These are phyloP conservation scores for Fusarium sacchari DNA, from an alignment of 2,329 filamentous ascomycete genomes.

Conservation along the genomic window DNA sequence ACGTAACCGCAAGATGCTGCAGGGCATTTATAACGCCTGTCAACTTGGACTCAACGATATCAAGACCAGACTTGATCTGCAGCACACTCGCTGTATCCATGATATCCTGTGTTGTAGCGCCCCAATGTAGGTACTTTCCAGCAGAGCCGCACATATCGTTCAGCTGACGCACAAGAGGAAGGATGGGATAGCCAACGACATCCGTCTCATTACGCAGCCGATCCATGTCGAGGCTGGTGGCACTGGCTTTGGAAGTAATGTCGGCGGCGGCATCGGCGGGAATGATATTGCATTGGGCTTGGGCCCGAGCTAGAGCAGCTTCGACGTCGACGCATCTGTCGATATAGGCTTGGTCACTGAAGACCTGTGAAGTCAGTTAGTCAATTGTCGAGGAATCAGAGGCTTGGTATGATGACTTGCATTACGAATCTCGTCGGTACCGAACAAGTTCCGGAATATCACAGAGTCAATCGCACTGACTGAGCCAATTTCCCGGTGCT, in stretches of 20 bases:
- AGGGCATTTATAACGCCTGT: constrained; percentile 56
- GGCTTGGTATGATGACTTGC: constrained; percentile 3
- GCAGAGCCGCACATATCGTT: constrained; percentile 15
- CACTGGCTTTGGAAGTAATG: constrained; percentile 49
- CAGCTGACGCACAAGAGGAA: constrained; percentile 61
- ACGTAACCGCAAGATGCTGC: constrained; percentile 52
- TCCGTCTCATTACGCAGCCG: constrained; percentile 60
- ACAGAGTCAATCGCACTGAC: constrained; percentile 55
- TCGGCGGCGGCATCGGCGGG: constrained; percentile 49
- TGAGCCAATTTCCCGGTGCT: neutral
- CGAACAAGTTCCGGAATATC: constrained; percentile 62
- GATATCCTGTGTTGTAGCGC: constrained; percentile 68
- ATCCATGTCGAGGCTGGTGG: constrained; percentile 35
- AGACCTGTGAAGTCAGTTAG: constrained; percentile 32
- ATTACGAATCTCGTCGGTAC: constrained; percentile 61
- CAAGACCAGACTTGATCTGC: constrained; percentile 62
- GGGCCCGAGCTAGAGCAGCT: constrained; percentile 61
- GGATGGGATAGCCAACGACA: constrained; percentile 64
- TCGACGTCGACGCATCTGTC: constrained; percentile 61
- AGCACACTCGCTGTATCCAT: constrained; percentile 65
- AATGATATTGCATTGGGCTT: constrained; percentile 59
- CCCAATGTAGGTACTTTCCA: constrained; percentile 63
- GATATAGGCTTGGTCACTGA: constrained; percentile 61
- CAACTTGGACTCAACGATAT: constrained; percentile 58
- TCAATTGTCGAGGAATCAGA: rapidly evolving